Evolutionary conservation across 345 rosid species (phyloP).

Genomic region (Melaleuca alternifolia): DNA sequence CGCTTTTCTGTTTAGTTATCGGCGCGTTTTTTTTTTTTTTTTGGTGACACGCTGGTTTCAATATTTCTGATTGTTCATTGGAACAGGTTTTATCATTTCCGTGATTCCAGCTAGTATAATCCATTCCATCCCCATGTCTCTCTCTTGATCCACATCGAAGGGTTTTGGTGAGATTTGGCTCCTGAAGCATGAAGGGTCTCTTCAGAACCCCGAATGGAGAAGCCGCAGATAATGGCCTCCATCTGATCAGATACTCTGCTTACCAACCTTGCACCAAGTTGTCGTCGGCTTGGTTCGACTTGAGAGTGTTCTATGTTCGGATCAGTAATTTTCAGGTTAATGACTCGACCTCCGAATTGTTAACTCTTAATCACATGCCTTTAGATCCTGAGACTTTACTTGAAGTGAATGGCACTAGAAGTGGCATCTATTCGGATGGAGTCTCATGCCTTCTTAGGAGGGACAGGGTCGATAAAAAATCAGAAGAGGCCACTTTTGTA

Average conservation of each 20-base stretch:
- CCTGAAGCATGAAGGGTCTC: conserved; percentile 38
- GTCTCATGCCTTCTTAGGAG: conserved; percentile 58
- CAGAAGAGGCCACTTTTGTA: conserved; percentile 80
- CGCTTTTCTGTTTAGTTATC: background rate
- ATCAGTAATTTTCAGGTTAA: conserved; percentile 63
- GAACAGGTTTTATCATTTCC: conserved; percentile 5
- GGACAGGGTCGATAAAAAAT: conserved; percentile 70
- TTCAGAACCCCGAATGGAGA: conserved; percentile 29
- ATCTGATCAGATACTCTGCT: conserved; percentile 54
- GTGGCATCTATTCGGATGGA: conserved; percentile 49
- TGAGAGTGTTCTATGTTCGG: conserved; percentile 87
- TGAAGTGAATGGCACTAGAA: conserved; percentile 69
- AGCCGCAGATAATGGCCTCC: conserved; percentile 24
- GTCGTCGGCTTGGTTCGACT: conserved; percentile 52
- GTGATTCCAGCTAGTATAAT: background rate
- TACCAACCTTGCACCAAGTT: conserved; percentile 35
- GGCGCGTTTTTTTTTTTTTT: background rate
- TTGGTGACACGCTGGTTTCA: background rate
- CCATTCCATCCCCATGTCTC: conserved; percentile 4
- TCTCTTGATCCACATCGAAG: conserved; percentile 5
- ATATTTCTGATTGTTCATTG: background rate
- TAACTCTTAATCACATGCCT: conserved; percentile 71
- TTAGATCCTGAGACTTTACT: conserved; percentile 56
- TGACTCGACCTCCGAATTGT: conserved; percentile 55
- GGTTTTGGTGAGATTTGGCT: conserved; percentile 28